Conservation (phyloP, 2,329 filamentous ascomycete species). For the Hypoxylon sp. region DNA sequence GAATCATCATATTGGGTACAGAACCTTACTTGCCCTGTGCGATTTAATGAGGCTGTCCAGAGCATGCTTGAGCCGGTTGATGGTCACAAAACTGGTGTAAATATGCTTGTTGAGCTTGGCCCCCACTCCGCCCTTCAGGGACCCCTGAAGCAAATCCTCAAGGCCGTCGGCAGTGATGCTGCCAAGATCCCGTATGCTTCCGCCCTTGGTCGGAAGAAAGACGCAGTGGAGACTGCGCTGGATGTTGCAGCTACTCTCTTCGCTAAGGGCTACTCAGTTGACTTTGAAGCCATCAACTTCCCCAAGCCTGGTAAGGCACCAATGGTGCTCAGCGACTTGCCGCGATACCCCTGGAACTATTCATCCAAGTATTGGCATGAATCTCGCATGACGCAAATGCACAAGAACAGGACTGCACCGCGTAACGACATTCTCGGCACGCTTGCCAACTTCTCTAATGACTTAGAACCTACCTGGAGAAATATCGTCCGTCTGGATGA, state of each 20-base stretch:
- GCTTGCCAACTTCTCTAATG: slow-evolving; percentile 61
- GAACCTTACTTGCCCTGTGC: slow-evolving; percentile 58
- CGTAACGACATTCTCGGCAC: slow-evolving; percentile 65
- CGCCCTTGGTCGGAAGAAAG: slow-evolving; percentile 66
- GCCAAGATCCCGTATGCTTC: slow-evolving; percentile 62
- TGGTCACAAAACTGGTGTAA: slow-evolving; percentile 58
- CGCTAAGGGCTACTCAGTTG: slow-evolving; percentile 60
- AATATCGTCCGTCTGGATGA: slow-evolving; percentile 64
- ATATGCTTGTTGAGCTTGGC: slow-evolving; percentile 65
- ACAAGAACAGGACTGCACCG: slow-evolving; percentile 59
- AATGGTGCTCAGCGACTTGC: slow-evolving; percentile 61
- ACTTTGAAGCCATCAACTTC: slow-evolving; percentile 65
- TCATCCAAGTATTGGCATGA: slow-evolving; percentile 65
- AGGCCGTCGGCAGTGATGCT: slow-evolving; percentile 60
- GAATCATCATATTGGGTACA: slow-evolving; percentile 63
- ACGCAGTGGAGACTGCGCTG: slow-evolving; percentile 62
- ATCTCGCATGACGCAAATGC: slow-evolving; percentile 60
- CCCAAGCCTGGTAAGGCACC: slow-evolving; percentile 56
- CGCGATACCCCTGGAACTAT: slow-evolving; percentile 65
- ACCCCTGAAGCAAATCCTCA: slow-evolving; percentile 66
- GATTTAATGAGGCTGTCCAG: slow-evolving; percentile 59
- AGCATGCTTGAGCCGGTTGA: slow-evolving; percentile 58
- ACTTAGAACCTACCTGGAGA: slow-evolving; percentile 65
- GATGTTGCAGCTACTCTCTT: slow-evolving; percentile 63
- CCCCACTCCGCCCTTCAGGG: slow-evolving; percentile 66